Evolutionary conservation across 2,329 filamentous ascomycete species (phyloP), one percentile per base, ranked within the genome.

Genomic region (Daldinia sp.): DNA sequence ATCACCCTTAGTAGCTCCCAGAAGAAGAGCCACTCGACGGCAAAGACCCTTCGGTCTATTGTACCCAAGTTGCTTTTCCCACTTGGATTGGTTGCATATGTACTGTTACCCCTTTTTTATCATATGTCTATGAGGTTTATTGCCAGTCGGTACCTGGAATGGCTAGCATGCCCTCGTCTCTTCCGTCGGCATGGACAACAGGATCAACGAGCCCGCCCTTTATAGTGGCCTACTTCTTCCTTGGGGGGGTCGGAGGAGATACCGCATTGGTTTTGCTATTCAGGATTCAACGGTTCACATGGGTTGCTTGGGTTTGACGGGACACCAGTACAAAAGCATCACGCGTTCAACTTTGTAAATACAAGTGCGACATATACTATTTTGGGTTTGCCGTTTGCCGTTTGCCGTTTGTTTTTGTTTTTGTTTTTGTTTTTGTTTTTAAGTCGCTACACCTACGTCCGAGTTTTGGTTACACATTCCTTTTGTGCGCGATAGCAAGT

Each of bases 171-270:
- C 41, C 25, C 30, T 63, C 64, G 49, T 23, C 30, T 37, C 53
- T 64, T 57, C 63, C 34, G 29, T 49, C 27, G 41, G 32, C 39
- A 43, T 27, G 43, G 39, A 27, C 30, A 55, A 48, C 39, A 52
- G 41, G 35, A 43, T 41, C 53, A 49, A 48, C 45, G 50, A 35
- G 13, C 52, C 53, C 37, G n/a, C 37, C 10, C 41, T 67, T 55
- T 45, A 29, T 32, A 43, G 30, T 43, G 58, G 47, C 19, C 60
- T 66, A 29, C 27, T 39, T 47, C 47, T 55, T 53, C 23, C 23
- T 47, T 64, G 57, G 50, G 64, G 64, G 51, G 58, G 67, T 5
- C 58, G 72, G 69, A 70, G 70, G 68, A 73, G 66, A 74, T 73
- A 72, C 68, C 72, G 73, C 54, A 35, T 30, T 10, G 15, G 15